Conservation (phyloP, 176 grass and related monocot species). For the Paspalum vaginatum region DNA sequence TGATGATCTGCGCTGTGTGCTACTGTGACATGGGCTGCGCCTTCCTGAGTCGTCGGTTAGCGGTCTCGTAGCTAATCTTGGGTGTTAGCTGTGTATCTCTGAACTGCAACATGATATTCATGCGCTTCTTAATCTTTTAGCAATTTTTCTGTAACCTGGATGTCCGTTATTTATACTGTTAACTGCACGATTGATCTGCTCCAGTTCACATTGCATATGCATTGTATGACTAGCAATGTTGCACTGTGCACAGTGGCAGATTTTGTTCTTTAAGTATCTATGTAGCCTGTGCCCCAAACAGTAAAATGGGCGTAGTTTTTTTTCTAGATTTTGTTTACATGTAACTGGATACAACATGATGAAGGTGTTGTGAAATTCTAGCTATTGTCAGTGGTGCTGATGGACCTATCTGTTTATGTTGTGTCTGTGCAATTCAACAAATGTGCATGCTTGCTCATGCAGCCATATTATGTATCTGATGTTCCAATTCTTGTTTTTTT, state of each 20-base stretch:
- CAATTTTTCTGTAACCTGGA: neutral
- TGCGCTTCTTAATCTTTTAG: neutral
- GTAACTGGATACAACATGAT: too few relatives aligned
- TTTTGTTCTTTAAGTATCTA: neutral
- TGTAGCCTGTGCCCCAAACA: neutral
- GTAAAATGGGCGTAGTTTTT: neutral
- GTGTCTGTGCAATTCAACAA: neutral
- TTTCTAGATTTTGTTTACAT: neutral
- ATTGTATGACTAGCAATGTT: too few relatives aligned
- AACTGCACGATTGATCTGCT: neutral
- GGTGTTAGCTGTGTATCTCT: neutral
- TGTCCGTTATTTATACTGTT: too few relatives aligned
- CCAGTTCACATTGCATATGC: neutral
- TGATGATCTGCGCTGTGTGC: neutral
- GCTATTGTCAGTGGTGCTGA: neutral
- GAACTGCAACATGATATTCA: neutral
- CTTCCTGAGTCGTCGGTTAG: neutral
- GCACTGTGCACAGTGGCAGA: neutral
- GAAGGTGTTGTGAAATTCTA: too few relatives aligned
- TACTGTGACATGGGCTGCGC: neutral
- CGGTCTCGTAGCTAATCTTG: neutral
- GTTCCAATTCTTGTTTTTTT: neutral
- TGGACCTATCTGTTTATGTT: neutral
- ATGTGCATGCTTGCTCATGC: neutral
- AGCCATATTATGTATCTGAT: constrained; percentile 25